These are phyloP conservation scores for Venustampulla echinocandica DNA, from an alignment of 495 filamentous ascomycete genomes.

Conservation along the genomic window DNA sequence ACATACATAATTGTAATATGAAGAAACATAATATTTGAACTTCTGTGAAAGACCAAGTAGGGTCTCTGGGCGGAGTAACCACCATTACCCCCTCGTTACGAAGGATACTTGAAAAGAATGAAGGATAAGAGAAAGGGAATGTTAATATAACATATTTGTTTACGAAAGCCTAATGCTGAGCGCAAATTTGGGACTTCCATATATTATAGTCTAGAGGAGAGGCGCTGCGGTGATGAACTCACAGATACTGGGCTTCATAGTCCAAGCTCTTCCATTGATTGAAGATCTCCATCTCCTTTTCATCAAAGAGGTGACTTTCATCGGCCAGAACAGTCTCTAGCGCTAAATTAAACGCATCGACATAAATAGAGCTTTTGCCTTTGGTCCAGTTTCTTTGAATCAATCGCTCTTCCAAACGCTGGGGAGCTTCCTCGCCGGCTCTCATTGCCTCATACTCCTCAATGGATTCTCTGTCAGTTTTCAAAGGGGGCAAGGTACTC, in stretches of 20 bases:
- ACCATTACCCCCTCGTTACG: no score
- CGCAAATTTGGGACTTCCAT: background rate
- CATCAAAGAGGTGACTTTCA: conserved; percentile 79
- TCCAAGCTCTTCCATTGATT: conserved; percentile 59
- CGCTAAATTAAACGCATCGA: conserved; percentile 93
- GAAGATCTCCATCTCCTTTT: conserved; percentile 72
- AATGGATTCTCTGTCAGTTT: conserved; percentile 62
- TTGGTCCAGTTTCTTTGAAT: conserved; percentile 36
- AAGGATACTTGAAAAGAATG: background rate
- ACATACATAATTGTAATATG: background rate
- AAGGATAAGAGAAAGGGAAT: background rate
- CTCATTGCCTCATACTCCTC: conserved; percentile 64
- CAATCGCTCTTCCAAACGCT: conserved; percentile 23
- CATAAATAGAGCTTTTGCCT: conserved; percentile 78
- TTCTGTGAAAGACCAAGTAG: no score
- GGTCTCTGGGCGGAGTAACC: no score
- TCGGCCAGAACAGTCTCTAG: conserved; percentile 85
- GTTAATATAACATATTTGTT: conserved; percentile 2
- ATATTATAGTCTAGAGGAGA: background rate
- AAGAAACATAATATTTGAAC: background rate
- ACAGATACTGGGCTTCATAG: conserved; percentile 79
- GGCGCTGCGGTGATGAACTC: background rate
- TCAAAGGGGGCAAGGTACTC: conserved; percentile 59
- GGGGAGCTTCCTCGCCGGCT: conserved; percentile 29
- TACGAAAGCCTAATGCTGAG: conserved; percentile 40